A percentile compares a stretch with the other conserved stretches of the same genome.
Conservation (phyloP, 1,284 basidiomycete genomes). For the Rhodotorula glutinis region DNA sequence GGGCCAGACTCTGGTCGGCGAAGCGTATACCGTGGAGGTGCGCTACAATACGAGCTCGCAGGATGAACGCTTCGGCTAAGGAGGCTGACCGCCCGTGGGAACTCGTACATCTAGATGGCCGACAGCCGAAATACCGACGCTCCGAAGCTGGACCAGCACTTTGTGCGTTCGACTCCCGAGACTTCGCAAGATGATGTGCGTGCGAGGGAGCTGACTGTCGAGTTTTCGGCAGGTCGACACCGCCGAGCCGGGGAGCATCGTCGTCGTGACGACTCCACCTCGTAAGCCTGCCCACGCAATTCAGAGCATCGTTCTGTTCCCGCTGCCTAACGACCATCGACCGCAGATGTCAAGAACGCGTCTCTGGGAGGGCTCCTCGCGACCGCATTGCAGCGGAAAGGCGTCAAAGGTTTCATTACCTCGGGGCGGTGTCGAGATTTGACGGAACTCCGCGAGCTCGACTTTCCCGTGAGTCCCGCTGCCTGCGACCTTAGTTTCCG, state of each 20-base stretch:
- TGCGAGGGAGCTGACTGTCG: too few relatives aligned
- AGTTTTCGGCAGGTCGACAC: slow-evolving; percentile 69
- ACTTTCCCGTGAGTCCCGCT: slow-evolving; percentile 57
- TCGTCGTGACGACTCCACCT: slow-evolving; percentile 74
- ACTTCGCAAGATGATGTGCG: too few relatives aligned
- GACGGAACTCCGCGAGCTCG: slow-evolving; percentile 64
- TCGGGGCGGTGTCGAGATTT: slow-evolving; percentile 77
- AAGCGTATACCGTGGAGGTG: slow-evolving; percentile 80
- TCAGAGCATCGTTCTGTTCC: background rate
- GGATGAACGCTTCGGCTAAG: background rate
- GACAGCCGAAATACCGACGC: slow-evolving; percentile 59
- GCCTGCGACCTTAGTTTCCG: background rate
- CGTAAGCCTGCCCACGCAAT: slow-evolving; percentile 52
- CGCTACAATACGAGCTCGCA: slow-evolving; percentile 2
- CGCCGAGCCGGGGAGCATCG: slow-evolving; percentile 62
- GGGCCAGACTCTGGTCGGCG: slow-evolving; percentile 58
- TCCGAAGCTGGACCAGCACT: slow-evolving; percentile 69
- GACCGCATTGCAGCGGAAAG: slow-evolving; percentile 68
- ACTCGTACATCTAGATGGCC: slow-evolving; percentile 59
- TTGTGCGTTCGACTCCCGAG: slow-evolving; percentile 51
- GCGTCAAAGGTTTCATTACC: slow-evolving; percentile 70
- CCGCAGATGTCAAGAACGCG: slow-evolving; percentile 69
- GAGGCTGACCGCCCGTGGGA: background rate
- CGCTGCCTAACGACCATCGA: background rate
- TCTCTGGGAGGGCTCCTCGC: slow-evolving; percentile 92